phyloP scores from a whole-genome alignment of 352 stramenopile species.

The Globisporangium splendens region DNA sequence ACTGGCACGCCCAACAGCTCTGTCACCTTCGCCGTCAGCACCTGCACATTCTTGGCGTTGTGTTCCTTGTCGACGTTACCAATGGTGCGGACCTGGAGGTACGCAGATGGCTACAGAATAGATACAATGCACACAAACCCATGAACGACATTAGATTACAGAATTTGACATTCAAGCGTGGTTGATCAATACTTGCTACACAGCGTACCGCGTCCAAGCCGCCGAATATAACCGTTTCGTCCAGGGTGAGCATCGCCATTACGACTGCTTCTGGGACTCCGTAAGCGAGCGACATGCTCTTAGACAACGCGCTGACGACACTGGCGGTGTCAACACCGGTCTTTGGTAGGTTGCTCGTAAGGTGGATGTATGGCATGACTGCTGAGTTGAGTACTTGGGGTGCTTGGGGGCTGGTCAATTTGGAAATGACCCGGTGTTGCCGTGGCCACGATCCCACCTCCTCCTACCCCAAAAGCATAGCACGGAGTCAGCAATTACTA shows the following conservation, averaged over 20 bases:
- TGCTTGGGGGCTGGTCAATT: too few species aligned
- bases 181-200: too few species aligned
- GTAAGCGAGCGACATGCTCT: conserved; percentile 17
- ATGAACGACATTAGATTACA: too few species aligned
- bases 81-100: conserved; percentile 27
- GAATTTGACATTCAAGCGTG: background rate
- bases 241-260: conserved; percentile 22
- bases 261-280: conserved; percentile 14
- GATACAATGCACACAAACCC: background rate
- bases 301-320: conserved; percentile 14
- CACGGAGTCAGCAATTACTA: too few species aligned
- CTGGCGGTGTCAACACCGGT: conserved; percentile 13
- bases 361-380: too few species aligned
- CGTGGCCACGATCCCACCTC: too few species aligned
- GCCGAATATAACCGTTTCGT: conserved; percentile 22
- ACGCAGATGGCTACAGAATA: conserved; percentile 14
- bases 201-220: conserved; percentile 21
- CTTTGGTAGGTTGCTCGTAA: conserved; percentile 21
- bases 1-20: conserved; percentile 20
- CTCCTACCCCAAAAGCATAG: too few species aligned
- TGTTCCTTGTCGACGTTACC: conserved; percentile 22
- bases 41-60: conserved; percentile 22
- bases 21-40: conserved; percentile 8
- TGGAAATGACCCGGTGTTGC: too few species aligned
- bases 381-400: too few species aligned